Evolutionary conservation across 177 flowering plant species (phyloP), one percentile per base, ranked within the genome.

Genomic region (Vitis hybrid): DNA sequence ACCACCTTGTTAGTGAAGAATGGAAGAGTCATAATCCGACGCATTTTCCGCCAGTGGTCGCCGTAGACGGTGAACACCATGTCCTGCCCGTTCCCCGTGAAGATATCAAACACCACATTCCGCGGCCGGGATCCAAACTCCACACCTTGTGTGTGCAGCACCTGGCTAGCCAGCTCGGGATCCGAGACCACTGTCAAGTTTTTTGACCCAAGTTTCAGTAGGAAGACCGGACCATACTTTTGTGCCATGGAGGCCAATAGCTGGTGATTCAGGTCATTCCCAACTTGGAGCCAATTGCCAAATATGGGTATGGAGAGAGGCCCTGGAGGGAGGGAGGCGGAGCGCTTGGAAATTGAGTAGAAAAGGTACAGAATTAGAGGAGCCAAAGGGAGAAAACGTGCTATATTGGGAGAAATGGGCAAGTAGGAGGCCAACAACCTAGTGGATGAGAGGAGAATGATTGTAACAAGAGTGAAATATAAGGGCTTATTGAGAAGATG

Each of bases 1-100:
- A 88, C 91, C n/a, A 88, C 89, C 57, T 86, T 88, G 82, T 86
- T 86, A 1, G 91, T 86, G 78, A 87, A 87, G 74, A 85, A 85
- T 0, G 91, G 91, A 8, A 87, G 63, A 0, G 91, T 87, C 91
- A 87, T 87, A 15, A 87, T 85, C 16, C 91, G 68, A 0, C 91
- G 73, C 89, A 87, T 87, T 30, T 84, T 87, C 11, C 89, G 81
- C 89, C 89, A 86, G 46, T 88, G 91, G 2, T 87, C 91, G 0
- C 91, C 88, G 59, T 87, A 87, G 21, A 79, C 62, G 0, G 89
- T 87, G 84, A 88, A 88, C 51, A 88, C 91, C 89, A 88, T 86
- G 81, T 88, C 91, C 52, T 86, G 87, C 3, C 91, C 91, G 5
- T 79, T 79, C 24, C 91, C 91, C 0, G 91, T 88, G 79, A 88